Evolutionary conservation across 2,329 filamentous ascomycete species (phyloP), one percentile per base, ranked within the genome.

Genomic region (Trichoderma oligosporum): DNA sequence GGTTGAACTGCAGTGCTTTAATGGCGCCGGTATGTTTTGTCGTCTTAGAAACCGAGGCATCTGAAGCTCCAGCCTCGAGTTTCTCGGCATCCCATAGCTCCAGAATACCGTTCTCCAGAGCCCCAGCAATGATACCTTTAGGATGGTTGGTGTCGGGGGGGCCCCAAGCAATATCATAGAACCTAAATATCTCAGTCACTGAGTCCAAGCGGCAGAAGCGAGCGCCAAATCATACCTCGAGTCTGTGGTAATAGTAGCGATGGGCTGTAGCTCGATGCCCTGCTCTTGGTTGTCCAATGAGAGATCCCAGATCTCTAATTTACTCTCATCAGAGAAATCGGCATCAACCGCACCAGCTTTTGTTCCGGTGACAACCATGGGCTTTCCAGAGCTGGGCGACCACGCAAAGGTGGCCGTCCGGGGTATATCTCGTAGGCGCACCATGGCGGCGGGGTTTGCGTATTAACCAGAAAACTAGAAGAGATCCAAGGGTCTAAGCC

Each of bases 371-470:
- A 91, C 93, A 63, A 99, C 80, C 65, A 96, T 80, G 66, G 93
- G 91, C 65, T 86, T 84, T 36, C 83, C 82, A 49, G 89, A 77
- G 66, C 86, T 89, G 24, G 92, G 88, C 65, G 91, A 96, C 93
- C 94, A 99, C 70, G 94, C 91, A 74, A 99, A 99, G 68, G 93
- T 89, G 74, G 93, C 94, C 68, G 94, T 99, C 76, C 94, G 86
- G 73, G 91, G 89, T 70, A 99, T 95, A 80, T 97, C 92, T 81
- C 93, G 86, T 75, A 97, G 82, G 78, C 91, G 89, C 76, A 97
- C 93, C 94, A 99, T 99, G 74, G 65, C 76, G 70, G 66, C 65
- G 67, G 67, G 70, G 68, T 60, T 57, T 47, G 60, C 57, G 57
- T 66, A 64, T 59, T 63, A 61, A 66, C 61, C 61, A 60, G 61